Conservation (phyloP, 2,329 filamentous ascomycete genomes). For the Moelleriella libera region DNA sequence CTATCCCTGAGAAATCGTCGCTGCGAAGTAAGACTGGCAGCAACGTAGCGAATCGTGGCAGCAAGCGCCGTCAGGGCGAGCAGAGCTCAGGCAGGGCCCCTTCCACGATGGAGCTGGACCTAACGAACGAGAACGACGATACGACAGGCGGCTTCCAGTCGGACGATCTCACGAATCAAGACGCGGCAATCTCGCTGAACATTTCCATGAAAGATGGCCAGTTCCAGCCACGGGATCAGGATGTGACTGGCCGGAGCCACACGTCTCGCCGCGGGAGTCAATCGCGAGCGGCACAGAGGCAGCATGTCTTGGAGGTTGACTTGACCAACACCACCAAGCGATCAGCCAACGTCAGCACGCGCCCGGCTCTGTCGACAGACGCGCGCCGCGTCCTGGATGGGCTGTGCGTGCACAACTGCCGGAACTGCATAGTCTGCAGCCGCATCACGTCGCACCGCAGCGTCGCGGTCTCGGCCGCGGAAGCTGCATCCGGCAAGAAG, state of each 20-base stretch:
- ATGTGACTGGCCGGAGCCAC: constrained; percentile 11
- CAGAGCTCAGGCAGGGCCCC: constrained; percentile 1
- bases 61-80: constrained; percentile 20
- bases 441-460: constrained; percentile 34
- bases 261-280: constrained; percentile 11
- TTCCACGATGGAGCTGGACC: constrained; percentile 10
- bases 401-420: constrained; percentile 38
- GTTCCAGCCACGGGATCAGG: constrained; percentile 3
- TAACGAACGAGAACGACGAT: constrained; percentile 18
- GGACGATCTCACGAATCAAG: constrained; percentile 18
- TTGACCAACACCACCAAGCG: constrained; percentile 10
- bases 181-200: constrained; percentile 18
- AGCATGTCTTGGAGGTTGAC: constrained; percentile 10
- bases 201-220: constrained; percentile 10
- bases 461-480: constrained; percentile 20
- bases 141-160: constrained; percentile 19
- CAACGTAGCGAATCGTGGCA: constrained; percentile 25
- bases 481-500: constrained; percentile 33
- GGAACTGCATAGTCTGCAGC: constrained; percentile 43
- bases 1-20: constrained; percentile 21
- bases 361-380: constrained; percentile 34
- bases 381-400: constrained; percentile 38
- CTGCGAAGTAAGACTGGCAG: constrained; percentile 12
- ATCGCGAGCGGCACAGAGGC: constrained; percentile 13
- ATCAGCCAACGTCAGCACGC: constrained; percentile 14